Base-by-base conservation (phyloP, 2,329 filamentous ascomycete genomes). In the Beauveria caledonica region DNA sequence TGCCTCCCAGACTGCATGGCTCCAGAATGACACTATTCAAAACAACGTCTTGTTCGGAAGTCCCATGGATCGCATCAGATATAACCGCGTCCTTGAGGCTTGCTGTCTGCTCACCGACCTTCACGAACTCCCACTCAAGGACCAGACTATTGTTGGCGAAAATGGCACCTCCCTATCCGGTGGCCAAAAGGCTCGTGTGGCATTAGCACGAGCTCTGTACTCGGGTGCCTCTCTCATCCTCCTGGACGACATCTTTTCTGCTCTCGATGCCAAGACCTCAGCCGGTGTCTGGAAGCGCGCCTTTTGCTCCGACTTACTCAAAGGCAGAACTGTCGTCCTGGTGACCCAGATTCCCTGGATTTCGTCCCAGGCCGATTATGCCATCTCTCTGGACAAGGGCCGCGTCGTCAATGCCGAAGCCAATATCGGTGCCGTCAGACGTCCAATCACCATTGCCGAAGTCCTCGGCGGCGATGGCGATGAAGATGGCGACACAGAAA, bases 231-330 rank as follows among this genome's bases (percentile, higher is more conserved):
- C 79, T 1, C 72, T 84, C 2, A 71, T 85, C 23, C 71, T 86
- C 0, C 76, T 86, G 1, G 83, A 86, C 63, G 83, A 86, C 61
- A 76, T 85, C 3, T 83, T 86, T 63, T 82, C 82, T 1, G 83
- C 83, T 0, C 73, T 86, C 0, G 83, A 86, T 64, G 77, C 82
- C 19, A 82, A 83, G 64, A 86, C 83, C 0, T 78, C 80, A 1
- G 78, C 80, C 17, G 72, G 76, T 3, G 74, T 86, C 1, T 85
- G 82, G 78, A 77, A 81, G 61, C 73, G 78, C 59, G 84, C 80
- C 64, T 85, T 86, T 66, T 84, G 82, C 62, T 74, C 77, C 51
- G 79, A 82, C 52, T 66, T 86, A 27, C 73, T 86, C 10, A 73
- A 73, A 21, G 80, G 78, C 9, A 74, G 82, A 33, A 86, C 83